These are phyloP conservation scores for Colletotrichum spaethianum DNA, from an alignment of 2,329 filamentous ascomycete genomes.

Conservation along the genomic window DNA sequence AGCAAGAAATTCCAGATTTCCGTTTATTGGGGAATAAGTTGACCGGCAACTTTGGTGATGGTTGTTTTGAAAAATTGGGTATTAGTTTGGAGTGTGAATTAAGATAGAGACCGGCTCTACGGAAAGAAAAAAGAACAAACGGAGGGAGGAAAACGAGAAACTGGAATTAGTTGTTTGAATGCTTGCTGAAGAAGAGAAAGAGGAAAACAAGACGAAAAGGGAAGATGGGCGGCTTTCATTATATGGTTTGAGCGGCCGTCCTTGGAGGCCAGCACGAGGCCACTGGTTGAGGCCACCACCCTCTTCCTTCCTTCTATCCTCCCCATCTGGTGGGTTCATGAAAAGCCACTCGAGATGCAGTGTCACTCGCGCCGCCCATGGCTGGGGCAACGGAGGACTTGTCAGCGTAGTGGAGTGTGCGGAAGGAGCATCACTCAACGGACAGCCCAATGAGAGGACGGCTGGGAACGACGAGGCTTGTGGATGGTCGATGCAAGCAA, in stretches of 20 bases:
- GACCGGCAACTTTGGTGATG: constrained; percentile 56
- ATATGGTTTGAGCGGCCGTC: constrained; percentile 40
- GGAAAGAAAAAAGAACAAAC: constrained; percentile 56
- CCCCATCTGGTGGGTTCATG: constrained; percentile 23
- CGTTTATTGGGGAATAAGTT: constrained; percentile 61
- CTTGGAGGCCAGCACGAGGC: constrained; percentile 33
- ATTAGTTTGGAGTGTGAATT: constrained; percentile 43
- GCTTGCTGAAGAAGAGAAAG: constrained; percentile 76
- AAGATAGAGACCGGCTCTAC: constrained; percentile 70
- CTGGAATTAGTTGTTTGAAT: constrained; percentile 67
- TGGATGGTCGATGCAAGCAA: constrained; percentile 41
- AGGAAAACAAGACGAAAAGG: constrained; percentile 57
- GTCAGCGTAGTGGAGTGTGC: constrained; percentile 35
- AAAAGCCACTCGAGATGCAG: constrained; percentile 35
- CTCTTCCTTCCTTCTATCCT: background rate
- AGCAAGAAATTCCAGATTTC: constrained; percentile 71
- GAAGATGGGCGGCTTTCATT: constrained; percentile 52
- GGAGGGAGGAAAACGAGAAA: constrained; percentile 65
- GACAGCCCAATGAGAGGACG: constrained; percentile 35
- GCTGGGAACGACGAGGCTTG: constrained; percentile 27
- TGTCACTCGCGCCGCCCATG: constrained; percentile 37
- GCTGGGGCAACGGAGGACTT: constrained; percentile 30
- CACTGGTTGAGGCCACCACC: constrained; percentile 21
- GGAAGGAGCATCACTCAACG: constrained; percentile 36
- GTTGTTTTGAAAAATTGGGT: constrained; percentile 46